Percentiles rank a stretch among this genome's conserved stretches.
phyloP scores from a whole-genome alignment of 805 yeast species.

The Tetrapisispora pingtungensis region DNA sequence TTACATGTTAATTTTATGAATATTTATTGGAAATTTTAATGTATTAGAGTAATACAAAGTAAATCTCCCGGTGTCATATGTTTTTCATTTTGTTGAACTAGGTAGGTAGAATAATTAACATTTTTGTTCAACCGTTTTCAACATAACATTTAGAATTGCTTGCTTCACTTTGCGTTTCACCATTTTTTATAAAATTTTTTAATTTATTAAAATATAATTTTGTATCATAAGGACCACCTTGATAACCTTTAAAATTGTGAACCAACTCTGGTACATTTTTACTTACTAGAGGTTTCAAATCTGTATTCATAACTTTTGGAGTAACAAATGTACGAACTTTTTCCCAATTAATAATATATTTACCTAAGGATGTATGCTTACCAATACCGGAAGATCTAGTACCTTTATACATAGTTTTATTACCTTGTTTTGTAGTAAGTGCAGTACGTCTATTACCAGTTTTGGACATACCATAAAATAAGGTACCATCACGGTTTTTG shows the following conservation, averaged over 20 bases:
- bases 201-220: constrained; percentile 62
- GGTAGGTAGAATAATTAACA: too few relatives aligned
- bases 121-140: constrained; percentile 26
- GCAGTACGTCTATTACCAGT: constrained; percentile 77
- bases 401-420: constrained; percentile 90
- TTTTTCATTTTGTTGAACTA: too few relatives aligned
- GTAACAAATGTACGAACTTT: constrained; percentile 87
- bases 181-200: constrained; percentile 66
- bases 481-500: constrained; percentile 68
- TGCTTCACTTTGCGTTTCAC: constrained; percentile 36
- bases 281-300: constrained; percentile 68
- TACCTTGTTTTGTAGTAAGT: constrained; percentile 86
- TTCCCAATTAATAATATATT: constrained; percentile 67
- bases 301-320: constrained; percentile 41
- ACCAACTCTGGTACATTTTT: constrained; percentile 59
- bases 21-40: not conserved
- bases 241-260: constrained; percentile 60
- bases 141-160: constrained; percentile 19
- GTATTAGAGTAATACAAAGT: too few relatives aligned
- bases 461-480: constrained; percentile 72
- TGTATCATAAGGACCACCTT: constrained; percentile 64
- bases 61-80: too few relatives aligned
- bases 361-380: constrained; percentile 59
- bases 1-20: not conserved
- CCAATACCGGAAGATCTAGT: constrained; percentile 94